Evolutionary conservation across 331 rosid genomes (phyloP), one percentile per base, ranked within the genome.

Genomic region (Arachis monticola): DNA sequence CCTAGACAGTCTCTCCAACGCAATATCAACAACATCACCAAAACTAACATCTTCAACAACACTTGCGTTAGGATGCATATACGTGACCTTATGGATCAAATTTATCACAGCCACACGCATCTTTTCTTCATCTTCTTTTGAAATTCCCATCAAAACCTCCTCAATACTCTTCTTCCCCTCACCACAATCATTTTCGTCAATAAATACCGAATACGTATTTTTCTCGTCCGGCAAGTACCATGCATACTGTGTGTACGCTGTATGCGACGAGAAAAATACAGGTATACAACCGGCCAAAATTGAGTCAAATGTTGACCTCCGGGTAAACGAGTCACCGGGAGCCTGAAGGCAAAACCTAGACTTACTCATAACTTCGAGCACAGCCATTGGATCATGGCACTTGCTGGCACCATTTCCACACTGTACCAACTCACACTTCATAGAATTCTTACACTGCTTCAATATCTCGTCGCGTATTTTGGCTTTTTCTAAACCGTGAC

Each of bases 271-370:
- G 60, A 87, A 91, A 76, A 93, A 91, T 38, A 93, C 98, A 2
- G 98, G 96, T 0, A 93, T 74, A 41, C 98, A 91, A 0, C 98
- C 98, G 0, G 92, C 90, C 0, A 91, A 53, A 0, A 91, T 51
- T 0, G 97, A 70, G 79, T 93, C 98, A 47, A 93, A 93, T 3
- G 97, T 91, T 2, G 98, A 93, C 47, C 96, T 75, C 30, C 96
- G 77, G 0, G 97, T 93, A 77, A 85, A 93, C 3, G 94, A 93
- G 77, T 93, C 98, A 0, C 96, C 97, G 0, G 96, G 82, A 0
- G 98, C 97, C 55, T 93, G 96, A 10, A 93, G 70, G 47, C 98
- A 93, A 5, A 93, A 93, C 6, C 12, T 35, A 0, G 94, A 89
- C 72, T 45, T 67, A 0, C 17, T 76, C 98, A 93, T 89, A 8